A percentile compares a stretch with the other conserved stretches of the same genome.
Evolutionary conservation across 306 rosid species (phyloP).

Genomic region (Trifolium pratense): DNA sequence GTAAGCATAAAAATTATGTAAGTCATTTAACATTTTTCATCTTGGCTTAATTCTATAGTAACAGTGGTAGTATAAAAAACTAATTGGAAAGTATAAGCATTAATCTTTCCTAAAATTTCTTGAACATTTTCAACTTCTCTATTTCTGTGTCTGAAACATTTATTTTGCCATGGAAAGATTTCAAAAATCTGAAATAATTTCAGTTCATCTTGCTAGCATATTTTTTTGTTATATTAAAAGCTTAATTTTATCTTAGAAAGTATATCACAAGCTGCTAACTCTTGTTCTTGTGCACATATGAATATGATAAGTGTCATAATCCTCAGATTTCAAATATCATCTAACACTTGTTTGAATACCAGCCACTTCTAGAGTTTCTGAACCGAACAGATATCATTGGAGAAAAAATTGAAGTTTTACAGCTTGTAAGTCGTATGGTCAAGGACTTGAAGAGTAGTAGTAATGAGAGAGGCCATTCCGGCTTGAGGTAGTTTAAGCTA

Average conservation of each 20-base stretch:
- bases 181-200: too few species aligned
- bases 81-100: slow-evolving; percentile 16
- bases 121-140: slow-evolving; percentile 17
- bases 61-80: background rate
- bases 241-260: slow-evolving; percentile 16
- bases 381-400: slow-evolving; percentile 61
- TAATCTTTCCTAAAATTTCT: background rate
- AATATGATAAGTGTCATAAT: background rate
- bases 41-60: slow-evolving; percentile 28
- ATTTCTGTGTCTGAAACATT: background rate
- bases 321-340: slow-evolving; percentile 24
- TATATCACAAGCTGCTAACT: slow-evolving; percentile 21
- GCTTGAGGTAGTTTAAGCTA: slow-evolving; percentile 53
- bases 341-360: slow-evolving; percentile 39
- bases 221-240: background rate
- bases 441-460: slow-evolving; percentile 62
- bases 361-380: slow-evolving; percentile 84
- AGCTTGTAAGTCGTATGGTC: slow-evolving; percentile 60
- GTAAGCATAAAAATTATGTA: background rate
- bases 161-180: too few species aligned
- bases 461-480: slow-evolving; percentile 61
- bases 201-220: slow-evolving; percentile 12
- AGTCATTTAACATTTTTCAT: slow-evolving; percentile 22
- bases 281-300: slow-evolving; percentile 26
- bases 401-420: slow-evolving; percentile 64